Evolutionary conservation across 2,329 filamentous ascomycete species (phyloP).

Genomic region (Aspergillus fumigatus): DNA sequence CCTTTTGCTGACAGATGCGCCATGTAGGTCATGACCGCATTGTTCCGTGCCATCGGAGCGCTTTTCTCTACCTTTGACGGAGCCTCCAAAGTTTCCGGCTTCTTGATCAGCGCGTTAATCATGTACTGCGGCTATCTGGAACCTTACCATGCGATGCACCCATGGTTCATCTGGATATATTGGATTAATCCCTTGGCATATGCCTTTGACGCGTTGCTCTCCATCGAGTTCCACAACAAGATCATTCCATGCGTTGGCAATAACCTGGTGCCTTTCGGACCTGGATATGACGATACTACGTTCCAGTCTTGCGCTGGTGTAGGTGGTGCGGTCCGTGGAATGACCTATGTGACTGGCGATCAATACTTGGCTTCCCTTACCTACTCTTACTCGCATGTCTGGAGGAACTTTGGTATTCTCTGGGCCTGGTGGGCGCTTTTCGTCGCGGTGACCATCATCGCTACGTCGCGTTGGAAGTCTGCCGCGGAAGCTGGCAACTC

Average conservation of each 20-base stretch:
- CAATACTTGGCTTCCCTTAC: conserved; percentile 54
- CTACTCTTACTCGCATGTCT: conserved; percentile 50
- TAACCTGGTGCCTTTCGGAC: conserved; percentile 33
- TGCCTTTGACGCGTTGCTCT: conserved; percentile 35
- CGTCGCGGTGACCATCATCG: conserved; percentile 54
- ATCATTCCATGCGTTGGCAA: conserved; percentile 32
- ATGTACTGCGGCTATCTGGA: conserved; percentile 44
- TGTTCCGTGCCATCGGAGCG: conserved; percentile 56
- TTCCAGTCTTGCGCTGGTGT: conserved; percentile 47
- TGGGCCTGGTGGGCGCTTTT: conserved; percentile 62
- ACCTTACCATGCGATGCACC: conserved; percentile 46
- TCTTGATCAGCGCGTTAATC: conserved; percentile 33
- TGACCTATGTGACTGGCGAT: conserved; percentile 52
- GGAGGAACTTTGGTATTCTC: conserved; percentile 59
- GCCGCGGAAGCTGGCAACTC: conserved; percentile 50
- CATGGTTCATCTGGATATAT: conserved; percentile 49
- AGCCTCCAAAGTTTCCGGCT: conserved; percentile 51
- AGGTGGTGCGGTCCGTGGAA: conserved; percentile 49
- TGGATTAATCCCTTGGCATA: conserved; percentile 39
- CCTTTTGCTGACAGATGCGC: not conserved
- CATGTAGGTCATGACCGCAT: conserved; percentile 50
- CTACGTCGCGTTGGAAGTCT: conserved; percentile 55
- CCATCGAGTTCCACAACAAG: conserved; percentile 35
- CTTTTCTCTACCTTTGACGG: conserved; percentile 54
- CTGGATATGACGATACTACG: conserved; percentile 23